A percentile compares a stretch with the other conserved stretches of the same genome.
Evolutionary conservation across 345 rosid species (phyloP).

Genomic region (Clausena lansium): DNA sequence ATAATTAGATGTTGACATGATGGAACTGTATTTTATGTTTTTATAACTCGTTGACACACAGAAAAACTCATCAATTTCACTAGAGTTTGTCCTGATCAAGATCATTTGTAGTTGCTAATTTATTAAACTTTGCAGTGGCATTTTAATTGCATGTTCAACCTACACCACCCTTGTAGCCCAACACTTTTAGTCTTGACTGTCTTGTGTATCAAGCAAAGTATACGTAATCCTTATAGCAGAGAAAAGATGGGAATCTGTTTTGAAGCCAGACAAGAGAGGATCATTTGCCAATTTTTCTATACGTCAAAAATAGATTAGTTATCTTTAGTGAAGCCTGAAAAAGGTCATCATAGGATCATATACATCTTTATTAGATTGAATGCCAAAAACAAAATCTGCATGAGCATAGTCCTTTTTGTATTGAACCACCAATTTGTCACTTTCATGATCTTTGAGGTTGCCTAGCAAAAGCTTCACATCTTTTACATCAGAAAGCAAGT

Average conservation of each 20-base stretch:
- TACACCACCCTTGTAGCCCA: background rate
- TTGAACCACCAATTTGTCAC: constrained; percentile 39
- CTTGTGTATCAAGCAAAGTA: background rate
- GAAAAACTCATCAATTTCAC: background rate
- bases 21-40: background rate
- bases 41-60: background rate
- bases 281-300: background rate
- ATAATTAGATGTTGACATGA: background rate
- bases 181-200: background rate
- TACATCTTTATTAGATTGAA: constrained; percentile 34
- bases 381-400: constrained; percentile 43
- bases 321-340: constrained; percentile 28
- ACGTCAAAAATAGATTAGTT: background rate
- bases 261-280: background rate
- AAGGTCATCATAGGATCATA: constrained; percentile 44
- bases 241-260: background rate
- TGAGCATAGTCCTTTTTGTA: constrained; percentile 41
- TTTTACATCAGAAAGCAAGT: constrained; percentile 34
- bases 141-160: background rate
- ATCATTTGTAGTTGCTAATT: background rate
- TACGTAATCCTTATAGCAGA: background rate
- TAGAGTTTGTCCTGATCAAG: background rate
- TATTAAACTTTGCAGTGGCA: background rate
- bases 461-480: constrained; percentile 41
- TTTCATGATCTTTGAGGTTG: constrained; percentile 35